Evolutionary conservation across 306 rosid species (phyloP).

Genomic region (Cicer arietinum): DNA sequence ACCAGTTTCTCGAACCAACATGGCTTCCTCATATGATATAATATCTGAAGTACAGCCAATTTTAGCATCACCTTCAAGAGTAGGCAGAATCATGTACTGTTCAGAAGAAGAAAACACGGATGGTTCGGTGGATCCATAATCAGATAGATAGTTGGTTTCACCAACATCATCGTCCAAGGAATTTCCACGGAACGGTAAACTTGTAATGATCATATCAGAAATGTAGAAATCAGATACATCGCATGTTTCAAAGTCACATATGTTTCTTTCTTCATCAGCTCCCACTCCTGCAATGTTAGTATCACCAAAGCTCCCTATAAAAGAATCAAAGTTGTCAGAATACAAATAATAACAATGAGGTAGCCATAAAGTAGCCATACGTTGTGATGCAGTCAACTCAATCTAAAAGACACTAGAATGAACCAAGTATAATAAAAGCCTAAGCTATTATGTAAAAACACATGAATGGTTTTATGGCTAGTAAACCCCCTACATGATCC

Average conservation of each 20-base stretch:
- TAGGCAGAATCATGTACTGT: slow-evolving; percentile 78
- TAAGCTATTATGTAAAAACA: background rate
- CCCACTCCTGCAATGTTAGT: slow-evolving; percentile 58
- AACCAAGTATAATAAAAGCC: background rate
- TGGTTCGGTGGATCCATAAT: slow-evolving; percentile 64
- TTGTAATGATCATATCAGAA: slow-evolving; percentile 91
- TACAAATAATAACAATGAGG: slow-evolving; percentile 7
- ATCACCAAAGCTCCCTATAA: slow-evolving; percentile 53
- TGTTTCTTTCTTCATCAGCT: slow-evolving; percentile 64
- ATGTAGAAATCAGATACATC: slow-evolving; percentile 90
- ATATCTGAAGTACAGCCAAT: slow-evolving; percentile 52
- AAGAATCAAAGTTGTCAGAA: slow-evolving; percentile 33
- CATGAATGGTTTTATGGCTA: slow-evolving; percentile 1
- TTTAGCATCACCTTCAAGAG: slow-evolving; percentile 74
- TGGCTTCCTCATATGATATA: slow-evolving; percentile 59
- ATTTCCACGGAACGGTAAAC: slow-evolving; percentile 68
- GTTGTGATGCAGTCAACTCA: slow-evolving; percentile 14
- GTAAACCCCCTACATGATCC: background rate
- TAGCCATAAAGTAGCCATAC: slow-evolving; percentile 8
- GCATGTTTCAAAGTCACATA: slow-evolving; percentile 66
- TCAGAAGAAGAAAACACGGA: slow-evolving; percentile 69
- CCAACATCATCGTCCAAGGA: slow-evolving; percentile 57
- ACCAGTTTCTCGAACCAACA: slow-evolving; percentile 57
- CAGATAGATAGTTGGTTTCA: slow-evolving; percentile 59
- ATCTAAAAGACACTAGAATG: slow-evolving; percentile 3